Base-by-base conservation (phyloP, 1,139 yeast species). In the Hansenula lynferdii region DNA sequence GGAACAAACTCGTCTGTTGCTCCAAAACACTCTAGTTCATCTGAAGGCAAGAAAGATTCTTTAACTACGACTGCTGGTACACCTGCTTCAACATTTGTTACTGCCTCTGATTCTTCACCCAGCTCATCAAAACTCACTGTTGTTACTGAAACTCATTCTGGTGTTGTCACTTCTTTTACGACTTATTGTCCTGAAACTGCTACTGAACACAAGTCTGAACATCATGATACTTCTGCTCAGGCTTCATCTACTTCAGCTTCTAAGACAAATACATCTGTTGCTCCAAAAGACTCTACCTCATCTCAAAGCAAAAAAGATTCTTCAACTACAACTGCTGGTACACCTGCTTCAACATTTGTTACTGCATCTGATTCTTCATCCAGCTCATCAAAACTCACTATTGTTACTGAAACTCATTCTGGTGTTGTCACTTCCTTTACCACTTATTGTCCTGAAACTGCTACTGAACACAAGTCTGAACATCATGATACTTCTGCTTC, bases 151-250 rank as follows among this genome's bases (percentile, higher is more conserved):
- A 58, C 63, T 11, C 30, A 40, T 6, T 32, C 41, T 5, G 33
- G 43, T 28, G 58, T 52, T 18, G 47, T 44, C 10, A 57, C 62
- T 10, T 42, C 36, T 1, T 58, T 50, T 37, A 59, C 63, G 8
- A 58, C 65, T 7, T 60, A 59, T 54, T 58, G 62, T 39, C 62
- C 62, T 31, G 34, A 51, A 27, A 43, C 56, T 18, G 35, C 53
- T 8, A 18, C 38, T 21, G 14, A 21, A 20, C n/a, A 20, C 12
- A 10, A 8, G 5, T 8, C 25, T 10, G 6, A 17, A 12, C 15
- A 17, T n/a, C 26, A 23, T 23, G 28, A 15, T 8, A 15, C 36
- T 4, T 15, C 34, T 11, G 3, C 21, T 28, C 14, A 28, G 18
- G 15, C 26, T 24, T 24, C 32, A 35, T 23, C 33, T 11, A 11